These are phyloP conservation scores for Phytophthora macrochlamydospora DNA, from an alignment of 352 stramenopile species.

Conservation along the genomic window DNA sequence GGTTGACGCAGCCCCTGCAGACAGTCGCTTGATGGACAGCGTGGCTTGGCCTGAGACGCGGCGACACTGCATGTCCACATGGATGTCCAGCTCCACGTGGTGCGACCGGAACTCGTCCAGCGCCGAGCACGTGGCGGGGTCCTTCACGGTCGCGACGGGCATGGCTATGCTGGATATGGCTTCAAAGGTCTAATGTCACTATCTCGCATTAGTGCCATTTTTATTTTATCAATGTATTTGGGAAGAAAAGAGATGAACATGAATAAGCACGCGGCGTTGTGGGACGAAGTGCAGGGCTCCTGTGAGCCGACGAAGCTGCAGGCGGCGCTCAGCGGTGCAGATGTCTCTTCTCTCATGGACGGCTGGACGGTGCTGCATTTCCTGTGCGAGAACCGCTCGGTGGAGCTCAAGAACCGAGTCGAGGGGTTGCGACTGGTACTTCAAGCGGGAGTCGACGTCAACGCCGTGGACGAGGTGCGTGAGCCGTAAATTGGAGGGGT, in stretches of 20 bases:
- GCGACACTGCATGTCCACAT: constrained; percentile 47
- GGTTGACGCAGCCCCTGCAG: constrained; percentile 2
- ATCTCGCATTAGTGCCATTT: too few relatives aligned
- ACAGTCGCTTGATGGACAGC: constrained; percentile 42
- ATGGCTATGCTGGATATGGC: neutral
- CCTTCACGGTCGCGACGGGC: constrained; percentile 11
- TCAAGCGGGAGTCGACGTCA: constrained; percentile 41
- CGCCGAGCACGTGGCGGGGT: constrained; percentile 69
- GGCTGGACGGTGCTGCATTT: constrained; percentile 85
- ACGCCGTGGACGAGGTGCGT: constrained; percentile 71
- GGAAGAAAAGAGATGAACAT: constrained; percentile 19
- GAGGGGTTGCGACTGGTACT: constrained; percentile 50
- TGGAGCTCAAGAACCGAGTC: constrained; percentile 43
- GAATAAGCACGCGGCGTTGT: constrained; percentile 48
- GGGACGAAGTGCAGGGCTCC: constrained; percentile 73
- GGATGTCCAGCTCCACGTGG: constrained; percentile 55
- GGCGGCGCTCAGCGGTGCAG: constrained; percentile 27
- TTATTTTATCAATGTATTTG: too few relatives aligned
- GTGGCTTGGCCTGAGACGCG: constrained; percentile 37
- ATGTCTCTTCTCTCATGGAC: constrained; percentile 43
- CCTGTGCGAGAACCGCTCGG: constrained; percentile 63
- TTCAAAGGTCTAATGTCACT: too few relatives aligned
- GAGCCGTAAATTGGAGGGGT: neutral
- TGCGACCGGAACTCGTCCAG: constrained; percentile 55
- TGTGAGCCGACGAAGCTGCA: constrained; percentile 52